Base-by-base conservation (phyloP, 2,329 filamentous ascomycete genomes). In the Aspergillus viridinutans region DNA sequence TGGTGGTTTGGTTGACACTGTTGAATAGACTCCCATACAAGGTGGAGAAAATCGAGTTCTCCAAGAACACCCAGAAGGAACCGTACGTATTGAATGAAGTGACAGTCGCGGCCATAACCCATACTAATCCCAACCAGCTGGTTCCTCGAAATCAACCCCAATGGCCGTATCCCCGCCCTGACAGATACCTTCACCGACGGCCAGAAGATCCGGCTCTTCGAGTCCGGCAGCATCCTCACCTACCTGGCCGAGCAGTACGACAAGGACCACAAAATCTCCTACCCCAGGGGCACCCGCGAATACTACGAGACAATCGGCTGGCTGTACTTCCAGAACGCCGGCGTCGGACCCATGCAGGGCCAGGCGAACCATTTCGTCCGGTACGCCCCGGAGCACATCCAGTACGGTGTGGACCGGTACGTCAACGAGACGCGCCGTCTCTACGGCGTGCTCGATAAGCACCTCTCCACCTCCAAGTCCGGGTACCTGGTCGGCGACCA, bases 121-220 rank as follows among this genome's bases (percentile, higher is more conserved):
- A 35, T 23, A 51, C 26, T n/a, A 40, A 25, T 10, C 38, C 53
- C 20, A 10, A 38, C 17, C 26, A 73, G 84, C 17, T 95, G 90
- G 90, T 97, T 93, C 76, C 83, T 95, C 28, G 86, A 87, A 53
- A 95, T 96, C 77, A 96, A 96, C 76, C 92, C 92, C 61, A 96
- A 96, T 72, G 92, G 92, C 62, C 89, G 92, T 64, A 96, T 96
- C 66, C 92, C 92, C 3, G 92, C 92, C 56, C 68, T 96, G 52
- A 94, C 90, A 7, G 92, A 96, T 75, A 89, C 81, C 6, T 88
- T 90, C 71, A 79, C 80, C 4, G 87, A 94, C 71, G 90, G 90
- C 64, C 78, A 88, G 71, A 78, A 80, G 35, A 90, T 96, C 70
- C 81, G 83, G 56, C 72, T 96, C 20, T 96, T 95, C 69, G 92